These are phyloP conservation scores for Pleurotus citrinopileatus DNA, from an alignment of 768 basidiomycete genomes.

Conservation along the genomic window DNA sequence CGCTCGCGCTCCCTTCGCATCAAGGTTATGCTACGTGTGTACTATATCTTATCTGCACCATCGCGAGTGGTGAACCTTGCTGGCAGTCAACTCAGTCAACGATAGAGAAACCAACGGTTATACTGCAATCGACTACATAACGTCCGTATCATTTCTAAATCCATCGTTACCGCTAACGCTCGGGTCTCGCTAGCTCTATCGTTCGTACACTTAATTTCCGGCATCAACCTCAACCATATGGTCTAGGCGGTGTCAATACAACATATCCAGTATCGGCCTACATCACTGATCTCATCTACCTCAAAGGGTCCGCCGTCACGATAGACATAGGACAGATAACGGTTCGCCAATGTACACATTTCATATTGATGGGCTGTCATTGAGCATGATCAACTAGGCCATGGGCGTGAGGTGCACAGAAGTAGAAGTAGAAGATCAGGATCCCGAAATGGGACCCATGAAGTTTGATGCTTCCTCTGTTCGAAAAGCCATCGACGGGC, in stretches of 20 bases:
- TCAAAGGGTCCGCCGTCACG: constrained; percentile 57
- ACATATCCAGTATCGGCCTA: constrained; percentile 77
- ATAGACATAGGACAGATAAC: constrained; percentile 62
- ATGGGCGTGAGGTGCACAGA: constrained; percentile 61
- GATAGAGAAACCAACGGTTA: constrained; percentile 91
- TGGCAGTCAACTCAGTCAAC: constrained; percentile 78
- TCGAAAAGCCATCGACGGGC: background rate
- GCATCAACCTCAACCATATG: constrained; percentile 50
- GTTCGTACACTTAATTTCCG: constrained; percentile 63
- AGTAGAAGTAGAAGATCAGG: constrained; percentile 29
- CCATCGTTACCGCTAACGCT: constrained; percentile 10
- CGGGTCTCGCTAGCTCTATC: constrained; percentile 50
- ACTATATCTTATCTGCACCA: constrained; percentile 4
- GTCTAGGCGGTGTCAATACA: constrained; percentile 56
- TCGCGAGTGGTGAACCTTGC: constrained; percentile 1
- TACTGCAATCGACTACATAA: constrained; percentile 80
- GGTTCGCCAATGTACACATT: constrained; percentile 38
- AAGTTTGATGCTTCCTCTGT: background rate
- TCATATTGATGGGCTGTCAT: background rate
- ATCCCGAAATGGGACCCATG: background rate
- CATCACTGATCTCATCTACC: constrained; percentile 81
- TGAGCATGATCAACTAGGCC: constrained; percentile 29
- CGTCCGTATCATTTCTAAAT: constrained; percentile 36
- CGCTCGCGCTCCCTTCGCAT: constrained; percentile 66
- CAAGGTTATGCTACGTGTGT: constrained; percentile 83